These are phyloP conservation scores for Beauveria caledonica DNA, from an alignment of 2,329 filamentous ascomycete genomes.

Conservation along the genomic window DNA sequence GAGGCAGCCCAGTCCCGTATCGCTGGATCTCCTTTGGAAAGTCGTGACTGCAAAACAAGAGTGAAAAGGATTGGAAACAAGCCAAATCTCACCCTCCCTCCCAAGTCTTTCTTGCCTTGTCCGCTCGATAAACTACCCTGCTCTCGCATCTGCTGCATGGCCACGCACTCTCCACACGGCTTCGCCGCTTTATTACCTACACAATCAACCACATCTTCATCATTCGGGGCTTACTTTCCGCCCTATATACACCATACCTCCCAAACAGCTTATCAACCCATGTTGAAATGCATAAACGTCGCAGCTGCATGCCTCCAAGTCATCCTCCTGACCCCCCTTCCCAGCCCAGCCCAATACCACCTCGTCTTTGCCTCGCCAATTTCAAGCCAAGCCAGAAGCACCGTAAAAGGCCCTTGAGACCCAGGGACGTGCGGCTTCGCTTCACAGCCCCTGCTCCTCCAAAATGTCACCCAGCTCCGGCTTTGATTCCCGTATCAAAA, in stretches of 20 bases:
- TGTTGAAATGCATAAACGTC: too few species aligned
- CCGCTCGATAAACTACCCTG: background rate
- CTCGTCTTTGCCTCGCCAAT: background rate
- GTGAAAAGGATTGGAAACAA: background rate
- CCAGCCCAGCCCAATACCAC: background rate
- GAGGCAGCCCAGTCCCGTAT: background rate
- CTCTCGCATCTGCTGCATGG: background rate
- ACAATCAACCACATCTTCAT: background rate
- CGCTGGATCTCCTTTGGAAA: background rate
- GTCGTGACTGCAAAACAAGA: background rate
- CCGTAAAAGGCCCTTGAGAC: background rate
- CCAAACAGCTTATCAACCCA: background rate
- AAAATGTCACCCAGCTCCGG: background rate
- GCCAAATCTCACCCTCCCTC: background rate
- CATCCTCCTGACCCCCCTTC: background rate
- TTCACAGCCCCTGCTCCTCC: too few species aligned
- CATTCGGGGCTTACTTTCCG: background rate
- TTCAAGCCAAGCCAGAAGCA: background rate
- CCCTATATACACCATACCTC: background rate
- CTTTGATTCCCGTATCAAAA: too few species aligned
- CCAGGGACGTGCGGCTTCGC: background rate
- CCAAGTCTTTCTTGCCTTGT: background rate
- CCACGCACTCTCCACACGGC: slow-evolving; percentile 1
- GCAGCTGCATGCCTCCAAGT: background rate
- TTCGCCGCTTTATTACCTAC: background rate